Evolutionary conservation across 2,329 filamentous ascomycete genomes (phyloP), one percentile per base, ranked within the genome.

Genomic region (Alternaria sp.): DNA sequence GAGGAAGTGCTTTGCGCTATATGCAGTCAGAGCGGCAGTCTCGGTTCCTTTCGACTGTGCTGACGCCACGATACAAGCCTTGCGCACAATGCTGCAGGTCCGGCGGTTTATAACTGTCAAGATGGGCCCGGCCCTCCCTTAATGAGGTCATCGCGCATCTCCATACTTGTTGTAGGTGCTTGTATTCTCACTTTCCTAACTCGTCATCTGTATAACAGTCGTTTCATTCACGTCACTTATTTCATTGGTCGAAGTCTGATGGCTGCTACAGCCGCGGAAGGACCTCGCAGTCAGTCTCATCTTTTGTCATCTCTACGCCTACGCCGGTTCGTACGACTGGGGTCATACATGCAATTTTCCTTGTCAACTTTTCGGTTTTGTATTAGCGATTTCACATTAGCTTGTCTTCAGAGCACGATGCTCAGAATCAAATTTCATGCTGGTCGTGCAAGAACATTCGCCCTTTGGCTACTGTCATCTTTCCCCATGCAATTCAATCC

Each of bases 1-100:
- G 7, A 67, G 73, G 19, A 79, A 79, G 46, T 74, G 63, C 52
- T 77, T 79, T 59, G 73, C 75, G 15, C 59, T 79, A 1, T 71
- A 69, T 57, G 65, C 76, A 11, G 60, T 77, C 1, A 71, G 66
- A 30, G 61, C 69, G 5, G 65, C 68, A 8, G 62, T 76, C 1
- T 56, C 62, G 1, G 55, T 62, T 7, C 66, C 68, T 5, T 74
- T 75, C 17, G 71, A 74, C 17, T 57, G 73, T 21, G 68, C 69
- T 12, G 65, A 60, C 21, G 67, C 62, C 6, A 66, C 70, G 5
- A 66, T 76, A 9, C 67, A 75, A 40, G 63, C 62, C 6, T 67
- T 78, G 47, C 64, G 74, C 43, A 70, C 61, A 6, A 76, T 77
- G 67, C 46, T 78, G 44, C 60, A 69, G 47, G 67, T 78, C 32